Evolutionary conservation across 176 grass and related monocot species (phyloP).

Genomic region (Guadua angustifolia): DNA sequence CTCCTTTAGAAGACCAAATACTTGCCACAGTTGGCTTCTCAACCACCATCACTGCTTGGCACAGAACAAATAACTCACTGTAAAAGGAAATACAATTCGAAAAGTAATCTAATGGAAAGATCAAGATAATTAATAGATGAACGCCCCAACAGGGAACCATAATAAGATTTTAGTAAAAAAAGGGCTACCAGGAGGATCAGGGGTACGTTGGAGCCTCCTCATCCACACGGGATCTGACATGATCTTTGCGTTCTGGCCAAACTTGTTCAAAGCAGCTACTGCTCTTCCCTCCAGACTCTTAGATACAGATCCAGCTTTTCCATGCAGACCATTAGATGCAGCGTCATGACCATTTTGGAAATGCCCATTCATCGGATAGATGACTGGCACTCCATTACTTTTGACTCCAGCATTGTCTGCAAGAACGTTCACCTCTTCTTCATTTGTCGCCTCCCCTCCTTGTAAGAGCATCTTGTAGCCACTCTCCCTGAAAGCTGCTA

Average conservation of each 20-base stretch:
- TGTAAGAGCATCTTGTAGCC: constrained; percentile 96
- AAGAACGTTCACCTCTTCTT: constrained; percentile 53
- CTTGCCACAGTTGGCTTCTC: constrained; percentile 72
- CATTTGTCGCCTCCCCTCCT: constrained; percentile 82
- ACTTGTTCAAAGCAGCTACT: constrained; percentile 82
- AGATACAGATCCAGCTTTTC: constrained; percentile 53
- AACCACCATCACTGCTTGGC: constrained; percentile 31
- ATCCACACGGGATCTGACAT: constrained; percentile 55
- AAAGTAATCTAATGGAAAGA: background rate
- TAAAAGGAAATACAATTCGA: background rate
- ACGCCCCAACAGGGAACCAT: background rate
- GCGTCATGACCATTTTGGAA: constrained; percentile 50
- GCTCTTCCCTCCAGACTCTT: constrained; percentile 89
- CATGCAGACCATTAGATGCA: constrained; percentile 43
- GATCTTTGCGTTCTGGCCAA: constrained; percentile 86
- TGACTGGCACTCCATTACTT: constrained; percentile 42
- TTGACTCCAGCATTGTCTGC: constrained; percentile 46
- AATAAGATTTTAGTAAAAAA: background rate
- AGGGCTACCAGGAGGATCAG: constrained; percentile 52
- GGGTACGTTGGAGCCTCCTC: constrained; percentile 46
- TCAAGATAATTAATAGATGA: constrained; percentile 16
- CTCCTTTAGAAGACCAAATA: constrained; percentile 77
- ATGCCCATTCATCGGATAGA: constrained; percentile 50
- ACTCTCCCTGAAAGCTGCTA: constrained; percentile 84
- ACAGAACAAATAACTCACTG: constrained; percentile 12